These are phyloP conservation scores for Pterocarpus santalinus DNA, from an alignment of 306 rosid genomes.

Conservation along the genomic window DNA sequence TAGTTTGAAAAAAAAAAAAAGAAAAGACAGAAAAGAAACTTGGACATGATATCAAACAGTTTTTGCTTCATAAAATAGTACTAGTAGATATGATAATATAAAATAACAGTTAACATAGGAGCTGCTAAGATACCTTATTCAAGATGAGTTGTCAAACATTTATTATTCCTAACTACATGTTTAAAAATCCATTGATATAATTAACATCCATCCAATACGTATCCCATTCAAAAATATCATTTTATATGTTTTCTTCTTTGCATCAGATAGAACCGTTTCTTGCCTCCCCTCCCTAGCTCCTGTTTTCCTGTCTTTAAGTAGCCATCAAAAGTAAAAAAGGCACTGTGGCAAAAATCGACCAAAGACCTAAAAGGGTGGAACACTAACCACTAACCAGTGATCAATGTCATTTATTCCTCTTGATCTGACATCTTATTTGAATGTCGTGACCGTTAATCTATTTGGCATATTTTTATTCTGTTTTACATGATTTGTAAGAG, in stretches of 20 bases:
- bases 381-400: background rate
- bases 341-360: background rate
- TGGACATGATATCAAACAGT: background rate
- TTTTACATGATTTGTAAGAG: conserved; percentile 6
- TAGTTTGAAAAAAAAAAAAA: no score
- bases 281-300: background rate
- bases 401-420: conserved; percentile 36
- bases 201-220: background rate
- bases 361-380: conserved; percentile 10
- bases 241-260: background rate
- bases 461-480: background rate
- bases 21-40: background rate
- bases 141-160: background rate
- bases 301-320: conserved; percentile 29
- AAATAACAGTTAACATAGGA: background rate
- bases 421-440: conserved; percentile 2
- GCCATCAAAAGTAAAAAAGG: conserved; percentile 35
- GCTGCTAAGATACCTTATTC: background rate
- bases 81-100: background rate
- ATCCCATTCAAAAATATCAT: background rate
- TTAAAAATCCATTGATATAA: conserved; percentile 7
- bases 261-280: conserved; percentile 18
- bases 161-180: background rate
- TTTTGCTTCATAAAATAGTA: background rate
- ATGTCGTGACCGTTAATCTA: background rate